A percentile compares a stretch with the other conserved stretches of the same genome.
phyloP scores from a whole-genome alignment of 768 basidiomycete species.

The Lentinula boryana region DNA sequence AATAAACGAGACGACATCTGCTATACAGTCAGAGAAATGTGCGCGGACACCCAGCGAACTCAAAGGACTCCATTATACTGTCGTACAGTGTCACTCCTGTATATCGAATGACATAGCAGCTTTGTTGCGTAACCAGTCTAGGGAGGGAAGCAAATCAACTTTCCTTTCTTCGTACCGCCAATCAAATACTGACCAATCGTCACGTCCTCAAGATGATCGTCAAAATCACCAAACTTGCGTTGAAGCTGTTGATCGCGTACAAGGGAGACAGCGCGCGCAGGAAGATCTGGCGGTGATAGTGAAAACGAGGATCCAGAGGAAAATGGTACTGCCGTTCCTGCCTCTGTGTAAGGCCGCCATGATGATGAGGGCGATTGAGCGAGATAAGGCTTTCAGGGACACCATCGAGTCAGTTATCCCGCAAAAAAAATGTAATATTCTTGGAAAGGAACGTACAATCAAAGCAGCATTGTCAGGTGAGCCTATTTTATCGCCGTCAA shows the following conservation, averaged over 20 bases:
- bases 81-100: background rate
- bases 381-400: conserved; percentile 41
- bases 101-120: conserved; percentile 21
- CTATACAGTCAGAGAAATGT: too few relatives aligned
- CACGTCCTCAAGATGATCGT: conserved; percentile 77
- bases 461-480: conserved; percentile 38
- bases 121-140: conserved; percentile 42
- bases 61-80: too few relatives aligned
- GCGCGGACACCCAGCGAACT: too few relatives aligned
- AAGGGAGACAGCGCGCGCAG: conserved; percentile 39
- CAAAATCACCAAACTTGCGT: conserved; percentile 68
- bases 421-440: background rate
- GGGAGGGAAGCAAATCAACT: conserved; percentile 12
- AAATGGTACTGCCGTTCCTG: conserved; percentile 31
- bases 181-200: conserved; percentile 36
- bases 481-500: conserved; percentile 56
- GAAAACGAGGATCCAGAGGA: conserved; percentile 37
- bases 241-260: conserved; percentile 48
- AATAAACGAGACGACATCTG: too few relatives aligned
- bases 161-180: conserved; percentile 20
- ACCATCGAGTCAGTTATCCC: background rate
- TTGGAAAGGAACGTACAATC: conserved; percentile 32
- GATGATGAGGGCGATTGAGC: conserved; percentile 25
- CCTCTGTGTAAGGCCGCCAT: conserved; percentile 43
- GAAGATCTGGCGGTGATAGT: conserved; percentile 38